A percentile compares a stretch with the other conserved stretches of the same genome.
These are phyloP conservation scores for Rhazya stricta DNA, from an alignment of 257 asterid genomes.

Conservation along the genomic window DNA sequence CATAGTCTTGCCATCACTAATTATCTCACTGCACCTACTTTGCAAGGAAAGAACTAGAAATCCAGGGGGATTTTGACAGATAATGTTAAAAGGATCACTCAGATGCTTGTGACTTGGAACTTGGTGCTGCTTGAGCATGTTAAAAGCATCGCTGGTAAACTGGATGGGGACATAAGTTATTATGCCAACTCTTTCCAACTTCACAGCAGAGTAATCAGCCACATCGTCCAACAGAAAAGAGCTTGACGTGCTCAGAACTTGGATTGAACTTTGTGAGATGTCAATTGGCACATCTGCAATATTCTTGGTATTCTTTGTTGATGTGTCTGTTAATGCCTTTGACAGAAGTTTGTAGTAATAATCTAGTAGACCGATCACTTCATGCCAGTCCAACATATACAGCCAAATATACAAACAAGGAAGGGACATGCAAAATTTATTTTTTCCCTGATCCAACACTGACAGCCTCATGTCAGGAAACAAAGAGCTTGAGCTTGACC, in stretches of 20 bases:
- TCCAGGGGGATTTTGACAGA: conserved; percentile 38
- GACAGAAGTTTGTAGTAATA: conserved; percentile 33
- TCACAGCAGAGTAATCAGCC: conserved; percentile 34
- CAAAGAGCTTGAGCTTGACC: conserved; percentile 42
- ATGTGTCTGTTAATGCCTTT: conserved; percentile 19
- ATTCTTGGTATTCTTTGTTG: conserved; percentile 31
- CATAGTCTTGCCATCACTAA: conserved; percentile 43
- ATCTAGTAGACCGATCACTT: conserved; percentile 42
- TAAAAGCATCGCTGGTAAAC: conserved; percentile 31
- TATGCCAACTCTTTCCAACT: conserved; percentile 49
- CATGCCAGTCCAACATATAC: conserved; percentile 71
- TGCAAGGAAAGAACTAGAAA: conserved; percentile 54
- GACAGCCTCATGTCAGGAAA: conserved; percentile 47
- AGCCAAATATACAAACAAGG: conserved; percentile 70
- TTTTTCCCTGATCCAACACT: conserved; percentile 43
- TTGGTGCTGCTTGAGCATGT: conserved; percentile 26
- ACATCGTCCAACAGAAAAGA: conserved; percentile 20
- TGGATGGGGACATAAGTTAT: conserved; percentile 61
- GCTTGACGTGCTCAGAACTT: conserved; percentile 23
- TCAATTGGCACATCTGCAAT: conserved; percentile 27
- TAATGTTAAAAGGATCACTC: conserved; percentile 30
- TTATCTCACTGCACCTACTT: conserved; percentile 46
- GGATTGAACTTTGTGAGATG: conserved; percentile 14
- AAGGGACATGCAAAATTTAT: conserved; percentile 41
- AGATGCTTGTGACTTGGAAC: conserved; percentile 27